Evolutionary conservation across 2,329 filamentous ascomycete species (phyloP).

Genomic region (Leptodontidium sp.): DNA sequence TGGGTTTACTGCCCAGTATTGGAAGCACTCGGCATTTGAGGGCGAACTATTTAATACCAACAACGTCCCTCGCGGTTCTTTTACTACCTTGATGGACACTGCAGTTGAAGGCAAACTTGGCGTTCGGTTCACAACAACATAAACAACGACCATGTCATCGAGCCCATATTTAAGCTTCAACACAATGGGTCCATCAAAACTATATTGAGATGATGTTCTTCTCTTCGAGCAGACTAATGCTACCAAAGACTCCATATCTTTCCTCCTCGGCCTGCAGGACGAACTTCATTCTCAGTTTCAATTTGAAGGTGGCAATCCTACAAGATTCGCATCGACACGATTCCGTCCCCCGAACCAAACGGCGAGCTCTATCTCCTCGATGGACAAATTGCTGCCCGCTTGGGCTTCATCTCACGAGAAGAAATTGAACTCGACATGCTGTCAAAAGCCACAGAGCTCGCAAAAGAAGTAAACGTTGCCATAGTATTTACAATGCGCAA

Average conservation of each 20-base stretch:
- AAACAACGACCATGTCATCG: constrained; percentile 14
- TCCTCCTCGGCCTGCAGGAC: constrained; percentile 25
- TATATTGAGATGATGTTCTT: constrained; percentile 26
- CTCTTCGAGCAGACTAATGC: constrained; percentile 17
- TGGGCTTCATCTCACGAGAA: constrained; percentile 33
- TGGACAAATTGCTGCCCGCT: constrained; percentile 20
- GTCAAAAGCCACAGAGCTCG: constrained; percentile 59
- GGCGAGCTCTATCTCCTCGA: constrained; percentile 29
- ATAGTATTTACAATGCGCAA: constrained; percentile 62
- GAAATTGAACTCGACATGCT: constrained; percentile 43
- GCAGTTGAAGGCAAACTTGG: constrained; percentile 20
- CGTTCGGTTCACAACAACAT: constrained; percentile 28
- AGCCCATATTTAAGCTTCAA: constrained; percentile 25
- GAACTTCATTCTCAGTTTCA: constrained; percentile 23
- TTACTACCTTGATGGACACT: constrained; percentile 28
- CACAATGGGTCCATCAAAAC: constrained; percentile 28
- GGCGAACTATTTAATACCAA: constrained; percentile 22
- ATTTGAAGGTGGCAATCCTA: constrained; percentile 20
- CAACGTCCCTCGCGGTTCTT: constrained; percentile 22
- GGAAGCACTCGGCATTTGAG: constrained; percentile 4
- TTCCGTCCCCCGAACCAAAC: constrained; percentile 20
- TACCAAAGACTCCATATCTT: constrained; percentile 27
- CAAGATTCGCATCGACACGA: constrained; percentile 22
- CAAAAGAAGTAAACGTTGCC: constrained; percentile 64
- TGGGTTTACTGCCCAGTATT: constrained; percentile 5